These are phyloP conservation scores for Exutisphaerella laricina DNA, from an alignment of 2,329 filamentous ascomycete genomes.

Conservation along the genomic window DNA sequence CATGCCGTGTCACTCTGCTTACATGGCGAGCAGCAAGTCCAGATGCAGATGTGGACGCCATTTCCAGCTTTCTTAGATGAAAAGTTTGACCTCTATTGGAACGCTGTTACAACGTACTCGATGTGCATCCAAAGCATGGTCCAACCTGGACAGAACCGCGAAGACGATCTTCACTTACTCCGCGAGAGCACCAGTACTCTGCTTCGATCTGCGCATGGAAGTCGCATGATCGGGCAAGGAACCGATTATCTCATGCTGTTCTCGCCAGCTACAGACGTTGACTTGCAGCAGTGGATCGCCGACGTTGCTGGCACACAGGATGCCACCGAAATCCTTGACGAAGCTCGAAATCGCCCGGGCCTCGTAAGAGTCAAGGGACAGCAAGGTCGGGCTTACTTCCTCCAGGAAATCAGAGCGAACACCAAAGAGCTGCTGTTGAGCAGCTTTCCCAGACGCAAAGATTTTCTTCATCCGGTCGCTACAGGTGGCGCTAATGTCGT, in stretches of 20 bases:
- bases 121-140: slow-evolving; percentile 2
- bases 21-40: not conserved
- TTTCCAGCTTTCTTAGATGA: not conserved
- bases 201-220: slow-evolving; percentile 9
- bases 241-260: slow-evolving; percentile 18
- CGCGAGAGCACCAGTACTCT: slow-evolving; percentile 7
- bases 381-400: slow-evolving; percentile 16
- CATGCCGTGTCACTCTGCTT: slow-evolving; percentile 7
- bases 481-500: slow-evolving; percentile 14
- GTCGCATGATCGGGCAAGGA: slow-evolving; percentile 6
- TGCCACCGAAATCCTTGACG: too few species aligned
- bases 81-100: slow-evolving; percentile 28
- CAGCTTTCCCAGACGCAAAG: slow-evolving; percentile 50
- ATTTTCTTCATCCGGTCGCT: slow-evolving; percentile 51
- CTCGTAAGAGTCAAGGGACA: slow-evolving; percentile 17
- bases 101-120: slow-evolving; percentile 16
- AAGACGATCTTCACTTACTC: not conserved
- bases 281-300: slow-evolving; percentile 6
- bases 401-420: slow-evolving; percentile 8
- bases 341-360: too few species aligned
- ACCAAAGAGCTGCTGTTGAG: slow-evolving; percentile 7
- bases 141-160: not conserved
- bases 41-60: slow-evolving; percentile 24
- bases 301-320: not conserved
- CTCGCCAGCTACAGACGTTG: not conserved